Evolutionary conservation across 2,329 filamentous ascomycete species (phyloP).

Genomic region (Kalmusia sp.): DNA sequence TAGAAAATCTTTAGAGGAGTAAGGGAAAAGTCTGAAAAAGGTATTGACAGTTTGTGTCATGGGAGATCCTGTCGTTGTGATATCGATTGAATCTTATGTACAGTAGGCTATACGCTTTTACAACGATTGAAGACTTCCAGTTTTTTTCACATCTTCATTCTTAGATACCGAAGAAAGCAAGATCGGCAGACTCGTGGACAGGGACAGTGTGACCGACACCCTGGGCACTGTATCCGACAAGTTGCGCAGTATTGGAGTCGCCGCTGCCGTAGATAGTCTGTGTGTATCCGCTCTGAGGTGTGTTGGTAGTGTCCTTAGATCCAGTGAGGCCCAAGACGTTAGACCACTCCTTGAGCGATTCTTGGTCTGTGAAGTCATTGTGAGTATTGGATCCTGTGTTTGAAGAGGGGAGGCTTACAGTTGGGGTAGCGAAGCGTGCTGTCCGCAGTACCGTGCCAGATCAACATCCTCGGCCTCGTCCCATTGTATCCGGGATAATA

Average conservation of each 20-base stretch:
- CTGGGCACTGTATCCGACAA: constrained; percentile 29
- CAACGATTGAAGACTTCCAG: background rate
- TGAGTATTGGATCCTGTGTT: background rate
- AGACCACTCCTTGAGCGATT: constrained; percentile 40
- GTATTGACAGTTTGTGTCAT: too few relatives aligned
- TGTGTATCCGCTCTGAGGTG: constrained; percentile 31
- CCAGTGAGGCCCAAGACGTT: constrained; percentile 26
- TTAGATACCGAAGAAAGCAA: constrained; percentile 25
- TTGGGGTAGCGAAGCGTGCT: constrained; percentile 24
- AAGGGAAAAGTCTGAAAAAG: too few relatives aligned
- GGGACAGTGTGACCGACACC: constrained; percentile 37
- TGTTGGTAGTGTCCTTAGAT: constrained; percentile 26
- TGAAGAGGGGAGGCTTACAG: constrained; percentile 7
- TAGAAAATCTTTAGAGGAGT: too few relatives aligned
- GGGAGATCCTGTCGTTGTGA: too few relatives aligned
- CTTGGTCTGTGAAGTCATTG: constrained; percentile 16
- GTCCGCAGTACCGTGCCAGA: constrained; percentile 28
- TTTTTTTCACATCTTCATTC: background rate
- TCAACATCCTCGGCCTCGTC: constrained; percentile 21
- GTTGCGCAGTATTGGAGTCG: constrained; percentile 23
- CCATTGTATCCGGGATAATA: constrained; percentile 27
- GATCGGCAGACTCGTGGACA: constrained; percentile 19
- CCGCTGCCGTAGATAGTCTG: constrained; percentile 36
- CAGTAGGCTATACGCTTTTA: too few relatives aligned
- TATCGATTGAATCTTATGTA: too few relatives aligned